Evolutionary conservation across 2,329 filamentous ascomycete genomes (phyloP), one percentile per base, ranked within the genome.

Genomic region (Triangularia verruculosa): DNA sequence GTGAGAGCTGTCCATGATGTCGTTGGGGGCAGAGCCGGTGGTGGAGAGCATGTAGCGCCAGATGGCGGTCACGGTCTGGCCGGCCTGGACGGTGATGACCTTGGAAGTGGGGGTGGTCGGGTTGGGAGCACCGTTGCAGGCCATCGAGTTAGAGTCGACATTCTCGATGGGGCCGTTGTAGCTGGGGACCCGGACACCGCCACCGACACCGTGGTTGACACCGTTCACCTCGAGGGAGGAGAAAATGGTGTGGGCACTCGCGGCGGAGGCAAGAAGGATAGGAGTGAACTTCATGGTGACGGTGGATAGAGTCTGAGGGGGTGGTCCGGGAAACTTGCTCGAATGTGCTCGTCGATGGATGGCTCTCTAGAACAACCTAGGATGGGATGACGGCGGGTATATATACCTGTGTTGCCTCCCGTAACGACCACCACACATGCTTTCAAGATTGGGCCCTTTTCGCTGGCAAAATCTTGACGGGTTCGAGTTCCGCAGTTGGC

Each of bases 111-210:
- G 53, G 5, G 55, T 47, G 20, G 67, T 68, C 1, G 68, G 67
- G 67, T 71, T 71, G 62, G 69, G 69, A 9, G 57, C 15, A 30
- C 69, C 69, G 63, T 71, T 71, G 69, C 69, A 71, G 59, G 69
- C 69, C 7, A 71, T 62, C 34, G 68, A 70, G 63, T 64, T 64
- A 43, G 69, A 71, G 20, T 63, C 64, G 20, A 70, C 69, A 53
- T 71, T 64, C 61, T 68, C 61, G 30, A 71, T 68, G 11, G 68
- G 69, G n/a, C 69, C 69, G 61, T 71, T 71, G 67, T 70, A 71
- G 3, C 64, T 66, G 15, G 69, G 69, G 2, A 71, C 58, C 25
- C 69, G 67, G 25, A 71, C 68, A 24, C 69, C 69, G 20, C 67
- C 51, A 15, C 69, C 69, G 2, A 62, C 20, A 57, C 69, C 69